Evolutionary conservation across 257 asterid genomes (phyloP).

Genomic region (Solanum paucissectum): DNA sequence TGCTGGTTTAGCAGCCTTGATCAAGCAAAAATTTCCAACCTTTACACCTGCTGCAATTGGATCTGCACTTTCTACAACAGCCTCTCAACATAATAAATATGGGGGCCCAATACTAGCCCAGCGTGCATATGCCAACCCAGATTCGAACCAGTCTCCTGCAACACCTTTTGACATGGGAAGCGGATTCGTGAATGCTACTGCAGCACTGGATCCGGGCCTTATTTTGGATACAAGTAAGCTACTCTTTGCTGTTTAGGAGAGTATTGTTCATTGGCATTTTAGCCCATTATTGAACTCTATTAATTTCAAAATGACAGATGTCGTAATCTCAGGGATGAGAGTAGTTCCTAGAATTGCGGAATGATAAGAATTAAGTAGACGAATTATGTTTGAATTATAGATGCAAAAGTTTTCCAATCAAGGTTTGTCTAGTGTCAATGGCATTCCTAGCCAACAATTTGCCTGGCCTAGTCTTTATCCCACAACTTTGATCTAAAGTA

Average conservation of each 20-base stretch:
- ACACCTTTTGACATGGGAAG: slow-evolving; percentile 98
- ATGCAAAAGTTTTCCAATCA: neutral
- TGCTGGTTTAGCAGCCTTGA: slow-evolving; percentile 86
- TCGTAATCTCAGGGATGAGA: neutral
- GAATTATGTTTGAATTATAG: neutral
- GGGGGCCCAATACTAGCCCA: slow-evolving; percentile 90
- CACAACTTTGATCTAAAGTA: neutral
- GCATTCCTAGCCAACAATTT: neutral
- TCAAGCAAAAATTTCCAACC: slow-evolving; percentile 63
- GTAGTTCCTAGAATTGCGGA: neutral
- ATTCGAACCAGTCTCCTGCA: slow-evolving; percentile 82
- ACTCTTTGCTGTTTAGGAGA: neutral
- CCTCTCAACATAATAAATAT: slow-evolving; percentile 52
- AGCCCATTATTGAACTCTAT: neutral
- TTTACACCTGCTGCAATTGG: slow-evolving; percentile 79
- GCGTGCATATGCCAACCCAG: slow-evolving; percentile 86
- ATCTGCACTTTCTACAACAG: slow-evolving; percentile 89
- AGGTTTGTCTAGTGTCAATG: neutral
- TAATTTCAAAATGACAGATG: neutral
- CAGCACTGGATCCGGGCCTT: slow-evolving; percentile 89
- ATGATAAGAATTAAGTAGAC: neutral
- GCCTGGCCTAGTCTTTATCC: neutral
- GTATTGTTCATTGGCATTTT: neutral
- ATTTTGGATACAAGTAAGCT: slow-evolving; percentile 72
- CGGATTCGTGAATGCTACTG: slow-evolving; percentile 91